Evolutionary conservation across 768 basidiomycete species (phyloP).

Genomic region (Boletus sp.): DNA sequence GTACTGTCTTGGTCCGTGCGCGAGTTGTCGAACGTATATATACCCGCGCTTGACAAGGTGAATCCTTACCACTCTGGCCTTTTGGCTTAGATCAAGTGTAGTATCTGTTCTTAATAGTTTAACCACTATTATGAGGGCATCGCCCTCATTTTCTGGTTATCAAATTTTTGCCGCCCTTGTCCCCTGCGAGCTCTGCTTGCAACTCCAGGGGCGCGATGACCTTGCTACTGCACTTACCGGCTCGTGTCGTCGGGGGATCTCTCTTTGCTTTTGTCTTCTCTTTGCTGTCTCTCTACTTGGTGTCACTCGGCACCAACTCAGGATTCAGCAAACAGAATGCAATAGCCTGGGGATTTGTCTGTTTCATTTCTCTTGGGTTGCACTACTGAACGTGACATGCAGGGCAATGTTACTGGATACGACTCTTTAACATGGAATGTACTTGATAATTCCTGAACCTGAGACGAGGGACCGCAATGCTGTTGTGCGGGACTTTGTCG

Average conservation of each 20-base stretch:
- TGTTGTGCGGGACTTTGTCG: not conserved
- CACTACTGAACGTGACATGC: too few relatives aligned
- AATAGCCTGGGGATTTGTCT: too few relatives aligned
- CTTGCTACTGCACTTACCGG: constrained; percentile 37
- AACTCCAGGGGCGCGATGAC: constrained; percentile 37
- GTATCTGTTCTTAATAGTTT: constrained; percentile 68
- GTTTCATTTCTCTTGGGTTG: too few relatives aligned
- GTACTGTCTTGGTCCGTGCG: constrained; percentile 9
- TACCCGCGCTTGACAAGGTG: not conserved
- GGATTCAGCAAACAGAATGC: constrained; percentile 8
- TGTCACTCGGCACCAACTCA: not conserved
- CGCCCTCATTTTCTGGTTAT: constrained; percentile 54
- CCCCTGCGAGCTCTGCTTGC: constrained; percentile 38
- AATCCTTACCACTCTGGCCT: constrained; percentile 39
- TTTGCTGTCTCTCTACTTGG: constrained; percentile 1
- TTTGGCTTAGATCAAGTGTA: constrained; percentile 77
- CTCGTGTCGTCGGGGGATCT: constrained; percentile 62
- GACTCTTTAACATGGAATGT: constrained; percentile 6
- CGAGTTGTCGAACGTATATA: constrained; percentile 1
- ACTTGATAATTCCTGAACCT: not conserved
- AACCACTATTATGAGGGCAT: constrained; percentile 58
- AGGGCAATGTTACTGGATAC: constrained; percentile 25
- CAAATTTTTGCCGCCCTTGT: constrained; percentile 34
- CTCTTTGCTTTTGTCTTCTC: constrained; percentile 4
- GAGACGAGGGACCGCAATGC: not conserved